phyloP scores from a whole-genome alignment of 2,329 filamentous ascomycete genomes.

The Cephalotrichum gorgonifer region DNA sequence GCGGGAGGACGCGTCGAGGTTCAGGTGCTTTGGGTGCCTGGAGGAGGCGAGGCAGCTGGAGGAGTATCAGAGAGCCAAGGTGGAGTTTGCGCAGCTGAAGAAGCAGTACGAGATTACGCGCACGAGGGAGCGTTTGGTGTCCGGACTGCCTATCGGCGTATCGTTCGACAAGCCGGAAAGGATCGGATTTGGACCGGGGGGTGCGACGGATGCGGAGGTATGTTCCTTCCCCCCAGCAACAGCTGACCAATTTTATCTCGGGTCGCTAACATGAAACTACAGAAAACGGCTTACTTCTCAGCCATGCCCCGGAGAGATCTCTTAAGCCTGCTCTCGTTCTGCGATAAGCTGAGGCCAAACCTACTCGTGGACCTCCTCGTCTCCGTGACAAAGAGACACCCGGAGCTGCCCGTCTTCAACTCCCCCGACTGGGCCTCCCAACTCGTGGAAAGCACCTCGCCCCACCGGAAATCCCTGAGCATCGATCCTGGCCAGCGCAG shows the following conservation, averaged over 20 bases:
- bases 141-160: slow-evolving; percentile 18
- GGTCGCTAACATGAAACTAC: not conserved
- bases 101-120: slow-evolving; percentile 18
- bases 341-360: slow-evolving; percentile 28
- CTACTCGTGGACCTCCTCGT: slow-evolving; percentile 30
- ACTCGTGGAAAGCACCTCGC: not conserved
- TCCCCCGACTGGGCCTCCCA: slow-evolving; percentile 27
- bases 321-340: slow-evolving; percentile 28
- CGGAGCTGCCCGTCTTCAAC: slow-evolving; percentile 30
- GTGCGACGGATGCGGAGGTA: slow-evolving; percentile 22
- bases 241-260: not conserved
- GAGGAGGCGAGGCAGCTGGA: slow-evolving; percentile 10
- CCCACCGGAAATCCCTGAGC: not conserved
- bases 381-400: slow-evolving; percentile 29
- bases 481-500: slow-evolving; percentile 6
- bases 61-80: slow-evolving; percentile 10
- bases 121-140: slow-evolving; percentile 20
- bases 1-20: slow-evolving; percentile 3
- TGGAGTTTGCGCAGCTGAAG: slow-evolving; percentile 7
- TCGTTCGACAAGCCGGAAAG: slow-evolving; percentile 23
- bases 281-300: slow-evolving; percentile 26
- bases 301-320: slow-evolving; percentile 25
- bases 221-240: not conserved
- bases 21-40: slow-evolving; percentile 11
- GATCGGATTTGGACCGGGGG: slow-evolving; percentile 25